These are phyloP conservation scores for Fonsecaea pedrosoi DNA, from an alignment of 2,329 filamentous ascomycete genomes.

Conservation along the genomic window DNA sequence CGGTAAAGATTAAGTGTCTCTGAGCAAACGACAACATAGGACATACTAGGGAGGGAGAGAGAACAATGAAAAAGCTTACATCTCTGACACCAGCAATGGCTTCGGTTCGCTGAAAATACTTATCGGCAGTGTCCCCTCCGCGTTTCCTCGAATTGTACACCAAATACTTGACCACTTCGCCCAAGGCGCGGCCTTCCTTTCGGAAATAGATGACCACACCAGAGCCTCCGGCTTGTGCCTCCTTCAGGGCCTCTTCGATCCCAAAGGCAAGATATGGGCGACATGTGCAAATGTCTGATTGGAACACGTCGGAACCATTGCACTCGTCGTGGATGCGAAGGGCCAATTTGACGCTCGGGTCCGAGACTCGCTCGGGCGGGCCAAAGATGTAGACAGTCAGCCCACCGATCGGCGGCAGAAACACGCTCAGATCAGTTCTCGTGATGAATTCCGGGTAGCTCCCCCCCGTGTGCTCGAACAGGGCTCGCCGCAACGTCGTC, in stretches of 20 bases:
- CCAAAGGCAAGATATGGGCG: constrained; percentile 92
- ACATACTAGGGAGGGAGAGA: neutral
- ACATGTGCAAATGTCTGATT: constrained; percentile 97
- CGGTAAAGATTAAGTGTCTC: neutral
- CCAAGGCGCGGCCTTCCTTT: constrained; percentile 92
- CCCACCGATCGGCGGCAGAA: constrained; percentile 92
- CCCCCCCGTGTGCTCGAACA: constrained; percentile 95
- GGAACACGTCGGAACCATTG: constrained; percentile 97
- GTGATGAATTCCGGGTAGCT: constrained; percentile 98
- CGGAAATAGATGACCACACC: constrained; percentile 98
- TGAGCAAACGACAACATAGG: neutral
- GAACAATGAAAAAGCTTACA: neutral
- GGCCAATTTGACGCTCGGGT: constrained; percentile 79
- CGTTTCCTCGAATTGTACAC: constrained; percentile 65
- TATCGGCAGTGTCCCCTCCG: constrained; percentile 67
- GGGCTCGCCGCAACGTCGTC: constrained; percentile 78
- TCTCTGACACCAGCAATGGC: constrained; percentile 95
- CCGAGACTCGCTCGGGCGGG: constrained; percentile 82
- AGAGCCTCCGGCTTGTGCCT: constrained; percentile 90
- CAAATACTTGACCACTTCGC: constrained; percentile 89
- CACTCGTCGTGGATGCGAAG: constrained; percentile 87
- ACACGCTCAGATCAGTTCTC: constrained; percentile 90
- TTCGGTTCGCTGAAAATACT: constrained; percentile 95
- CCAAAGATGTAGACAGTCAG: constrained; percentile 97
- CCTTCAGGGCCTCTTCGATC: constrained; percentile 95